These are phyloP conservation scores for Aureobasidium sp. DNA, from an alignment of 2,329 filamentous ascomycete species.

Conservation along the genomic window DNA sequence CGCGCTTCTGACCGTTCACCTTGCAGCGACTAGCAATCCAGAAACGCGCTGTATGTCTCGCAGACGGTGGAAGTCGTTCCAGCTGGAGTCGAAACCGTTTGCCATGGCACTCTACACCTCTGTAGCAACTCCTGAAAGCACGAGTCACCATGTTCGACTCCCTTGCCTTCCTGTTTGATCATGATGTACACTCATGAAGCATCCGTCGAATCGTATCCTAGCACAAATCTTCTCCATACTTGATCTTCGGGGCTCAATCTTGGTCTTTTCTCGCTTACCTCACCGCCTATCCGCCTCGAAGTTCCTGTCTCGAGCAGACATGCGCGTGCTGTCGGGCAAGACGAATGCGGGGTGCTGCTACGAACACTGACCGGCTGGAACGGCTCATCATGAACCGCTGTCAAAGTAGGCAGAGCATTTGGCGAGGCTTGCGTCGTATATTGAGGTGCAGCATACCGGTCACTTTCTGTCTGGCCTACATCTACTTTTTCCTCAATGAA, in stretches of 20 bases:
- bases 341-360: constrained; percentile 10
- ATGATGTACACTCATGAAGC: background rate
- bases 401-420: background rate
- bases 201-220: background rate
- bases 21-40: background rate
- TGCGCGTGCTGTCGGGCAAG: background rate
- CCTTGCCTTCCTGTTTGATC: background rate
- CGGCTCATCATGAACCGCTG: background rate
- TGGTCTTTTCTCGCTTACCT: background rate
- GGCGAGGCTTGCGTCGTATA: background rate
- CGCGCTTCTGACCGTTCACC: background rate
- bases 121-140: background rate
- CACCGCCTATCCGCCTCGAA: background rate
- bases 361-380: background rate
- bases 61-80: background rate
- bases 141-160: background rate
- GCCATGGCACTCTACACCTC: background rate
- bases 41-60: background rate
- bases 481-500: background rate
- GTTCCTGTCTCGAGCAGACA: constrained; percentile 2
- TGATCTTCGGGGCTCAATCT: background rate
- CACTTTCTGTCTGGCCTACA: background rate
- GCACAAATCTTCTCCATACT: constrained; percentile 3
- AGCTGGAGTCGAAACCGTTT: background rate
- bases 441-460: background rate